Percentiles rank a stretch among this genome's conserved stretches.
These are phyloP conservation scores for Strobilomyces confusus DNA, from an alignment of 768 basidiomycete genomes.

Conservation along the genomic window DNA sequence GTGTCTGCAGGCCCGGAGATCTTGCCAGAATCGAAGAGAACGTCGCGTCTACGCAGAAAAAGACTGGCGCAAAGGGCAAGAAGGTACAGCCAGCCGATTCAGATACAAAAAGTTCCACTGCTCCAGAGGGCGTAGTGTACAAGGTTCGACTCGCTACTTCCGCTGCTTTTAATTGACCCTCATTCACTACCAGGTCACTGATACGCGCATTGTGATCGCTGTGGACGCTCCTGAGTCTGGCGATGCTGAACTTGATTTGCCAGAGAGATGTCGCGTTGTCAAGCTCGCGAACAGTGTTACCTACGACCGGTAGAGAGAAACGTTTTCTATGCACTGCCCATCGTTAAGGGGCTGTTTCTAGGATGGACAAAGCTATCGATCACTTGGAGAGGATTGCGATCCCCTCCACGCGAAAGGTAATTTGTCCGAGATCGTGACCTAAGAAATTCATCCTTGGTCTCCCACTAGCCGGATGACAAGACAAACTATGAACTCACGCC, in stretches of 20 bases:
- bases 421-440: neutral
- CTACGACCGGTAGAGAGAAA: slow-evolving; percentile 62
- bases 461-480: slow-evolving; percentile 37
- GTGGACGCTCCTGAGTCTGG: slow-evolving; percentile 59
- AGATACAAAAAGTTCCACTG: slow-evolving; percentile 37
- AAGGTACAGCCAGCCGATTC: slow-evolving; percentile 29
- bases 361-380: slow-evolving; percentile 84
- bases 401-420: slow-evolving; percentile 25
- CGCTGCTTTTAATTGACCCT: neutral
- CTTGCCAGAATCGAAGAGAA: slow-evolving; percentile 81
- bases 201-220: slow-evolving; percentile 77
- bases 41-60: slow-evolving; percentile 41
- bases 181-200: slow-evolving; percentile 55
- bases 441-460: neutral
- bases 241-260: slow-evolving; percentile 69
- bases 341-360: slow-evolving; percentile 27
- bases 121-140: slow-evolving; percentile 81
- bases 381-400: slow-evolving; percentile 49
- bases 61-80: slow-evolving; percentile 45
- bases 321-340: neutral
- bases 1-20: slow-evolving; percentile 68
- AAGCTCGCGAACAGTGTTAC: slow-evolving; percentile 93
- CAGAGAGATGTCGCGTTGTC: slow-evolving; percentile 78
- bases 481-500: slow-evolving; percentile 41
- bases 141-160: slow-evolving; percentile 43